Percentiles rank a stretch among this genome's conserved stretches.
Conservation (phyloP, 1,284 basidiomycete genomes). For the Ceratorhiza oryzae-sativae region DNA sequence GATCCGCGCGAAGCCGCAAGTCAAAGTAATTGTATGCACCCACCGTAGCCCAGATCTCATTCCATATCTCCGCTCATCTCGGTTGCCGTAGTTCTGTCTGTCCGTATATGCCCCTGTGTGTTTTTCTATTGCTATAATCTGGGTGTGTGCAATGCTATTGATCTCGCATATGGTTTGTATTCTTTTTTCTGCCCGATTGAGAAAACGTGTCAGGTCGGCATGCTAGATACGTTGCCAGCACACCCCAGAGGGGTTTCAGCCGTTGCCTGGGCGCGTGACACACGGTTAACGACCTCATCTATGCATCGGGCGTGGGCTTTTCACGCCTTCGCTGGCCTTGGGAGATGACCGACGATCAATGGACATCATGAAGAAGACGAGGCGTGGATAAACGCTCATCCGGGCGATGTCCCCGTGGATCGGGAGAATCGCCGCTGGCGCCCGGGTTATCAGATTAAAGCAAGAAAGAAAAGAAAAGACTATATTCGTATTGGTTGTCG, state of each 20-base stretch:
- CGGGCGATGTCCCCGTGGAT: too few species aligned
- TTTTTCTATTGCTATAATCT: slow-evolving; percentile 1
- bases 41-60: not conserved
- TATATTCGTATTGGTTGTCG: too few species aligned
- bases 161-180: not conserved
- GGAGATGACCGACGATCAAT: not conserved
- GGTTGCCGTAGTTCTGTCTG: not conserved
- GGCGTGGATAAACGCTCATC: not conserved
- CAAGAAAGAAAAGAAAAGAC: too few species aligned
- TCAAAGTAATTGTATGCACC: not conserved
- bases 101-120: not conserved
- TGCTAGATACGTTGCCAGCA: not conserved
- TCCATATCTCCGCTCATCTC: not conserved
- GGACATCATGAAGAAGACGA: not conserved
- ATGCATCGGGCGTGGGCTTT: not conserved
- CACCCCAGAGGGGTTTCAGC: not conserved
- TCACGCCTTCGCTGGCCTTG: not conserved
- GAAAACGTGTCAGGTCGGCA: not conserved
- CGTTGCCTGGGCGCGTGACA: not conserved
- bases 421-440: too few species aligned
- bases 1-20: not conserved
- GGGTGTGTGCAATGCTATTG: slow-evolving; percentile 28
- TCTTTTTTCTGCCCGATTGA: not conserved
- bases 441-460: too few species aligned
- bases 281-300: not conserved